These are phyloP conservation scores for Botrytis galanthina DNA, from an alignment of 2,329 filamentous ascomycete species.

Conservation along the genomic window DNA sequence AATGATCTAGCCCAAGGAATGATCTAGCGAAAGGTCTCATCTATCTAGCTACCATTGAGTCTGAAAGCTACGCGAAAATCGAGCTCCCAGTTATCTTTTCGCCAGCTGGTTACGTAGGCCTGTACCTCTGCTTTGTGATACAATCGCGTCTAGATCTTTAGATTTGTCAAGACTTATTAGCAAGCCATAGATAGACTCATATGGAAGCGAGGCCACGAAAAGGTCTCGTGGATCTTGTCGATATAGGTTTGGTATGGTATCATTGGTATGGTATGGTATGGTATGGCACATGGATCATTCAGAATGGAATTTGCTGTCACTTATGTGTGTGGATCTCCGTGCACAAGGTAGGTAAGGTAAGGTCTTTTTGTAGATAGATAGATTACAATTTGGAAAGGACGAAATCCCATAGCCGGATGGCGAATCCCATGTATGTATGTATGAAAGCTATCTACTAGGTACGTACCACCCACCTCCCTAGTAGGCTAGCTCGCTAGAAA, in stretches of 20 bases:
- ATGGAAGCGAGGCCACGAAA: background rate
- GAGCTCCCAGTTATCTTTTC: background rate
- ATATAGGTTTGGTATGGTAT: no score
- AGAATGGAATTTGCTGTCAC: background rate
- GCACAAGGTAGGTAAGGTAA: background rate
- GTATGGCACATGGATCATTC: background rate
- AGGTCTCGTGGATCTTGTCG: background rate
- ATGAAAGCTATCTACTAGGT: no score
- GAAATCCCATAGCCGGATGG: background rate
- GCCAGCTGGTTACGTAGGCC: background rate
- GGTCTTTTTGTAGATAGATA: background rate
- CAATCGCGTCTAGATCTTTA: slow-evolving; percentile 1
- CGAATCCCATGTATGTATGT: background rate
- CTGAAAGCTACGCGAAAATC: background rate
- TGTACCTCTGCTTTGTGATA: slow-evolving; percentile 15
- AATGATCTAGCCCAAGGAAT: no score
- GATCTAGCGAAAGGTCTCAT: background rate
- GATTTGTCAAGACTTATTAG: background rate
- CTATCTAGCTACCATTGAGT: background rate
- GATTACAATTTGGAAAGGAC: background rate
- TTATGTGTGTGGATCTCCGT: background rate
- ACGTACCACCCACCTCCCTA: no score
- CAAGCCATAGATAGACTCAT: background rate
- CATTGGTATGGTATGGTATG: no score
- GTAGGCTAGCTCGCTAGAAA: background rate